Conservation (phyloP, 305 asterid species). For the Plantago lanceolata region DNA sequence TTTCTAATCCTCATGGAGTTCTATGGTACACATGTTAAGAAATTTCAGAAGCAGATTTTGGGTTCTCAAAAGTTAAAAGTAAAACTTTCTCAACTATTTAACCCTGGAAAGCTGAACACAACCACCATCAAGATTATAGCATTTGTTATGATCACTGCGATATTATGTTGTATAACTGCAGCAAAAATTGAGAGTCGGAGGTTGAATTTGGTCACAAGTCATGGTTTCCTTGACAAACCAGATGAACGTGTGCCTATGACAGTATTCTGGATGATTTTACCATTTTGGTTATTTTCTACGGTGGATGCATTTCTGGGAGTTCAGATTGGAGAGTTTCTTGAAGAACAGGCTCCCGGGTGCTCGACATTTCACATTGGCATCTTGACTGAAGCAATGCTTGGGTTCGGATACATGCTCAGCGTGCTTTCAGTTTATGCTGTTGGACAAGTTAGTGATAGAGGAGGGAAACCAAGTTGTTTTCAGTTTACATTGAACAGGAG, state of each 20-base stretch:
- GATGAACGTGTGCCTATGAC: slow-evolving; percentile 35
- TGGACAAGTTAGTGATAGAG: slow-evolving; percentile 34
- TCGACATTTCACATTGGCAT: slow-evolving; percentile 25
- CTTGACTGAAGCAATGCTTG: slow-evolving; percentile 29
- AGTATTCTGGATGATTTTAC: slow-evolving; percentile 52
- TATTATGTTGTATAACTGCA: slow-evolving; percentile 44
- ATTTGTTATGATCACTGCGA: slow-evolving; percentile 29
- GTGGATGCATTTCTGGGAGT: slow-evolving; percentile 30
- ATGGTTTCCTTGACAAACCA: slow-evolving; percentile 34
- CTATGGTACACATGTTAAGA: too few species aligned
- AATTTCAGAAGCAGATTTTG: too few species aligned
- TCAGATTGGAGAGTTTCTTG: not conserved
- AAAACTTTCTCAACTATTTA: too few species aligned
- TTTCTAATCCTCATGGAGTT: slow-evolving; percentile 8
- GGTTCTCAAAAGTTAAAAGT: too few species aligned
- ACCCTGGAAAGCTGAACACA: too few species aligned
- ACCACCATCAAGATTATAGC: slow-evolving; percentile 25
- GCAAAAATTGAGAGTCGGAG: slow-evolving; percentile 44
- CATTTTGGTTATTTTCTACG: slow-evolving; percentile 32
- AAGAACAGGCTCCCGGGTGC: not conserved
- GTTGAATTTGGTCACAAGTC: slow-evolving; percentile 24
- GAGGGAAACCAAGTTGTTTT: slow-evolving; percentile 42
- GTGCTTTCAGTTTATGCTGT: slow-evolving; percentile 36
- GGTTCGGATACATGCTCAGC: slow-evolving; percentile 40
- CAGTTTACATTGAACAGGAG: slow-evolving; percentile 44